Conservation (phyloP, 352 stramenopile genomes). For the Globisporangium heterothallicum region DNA sequence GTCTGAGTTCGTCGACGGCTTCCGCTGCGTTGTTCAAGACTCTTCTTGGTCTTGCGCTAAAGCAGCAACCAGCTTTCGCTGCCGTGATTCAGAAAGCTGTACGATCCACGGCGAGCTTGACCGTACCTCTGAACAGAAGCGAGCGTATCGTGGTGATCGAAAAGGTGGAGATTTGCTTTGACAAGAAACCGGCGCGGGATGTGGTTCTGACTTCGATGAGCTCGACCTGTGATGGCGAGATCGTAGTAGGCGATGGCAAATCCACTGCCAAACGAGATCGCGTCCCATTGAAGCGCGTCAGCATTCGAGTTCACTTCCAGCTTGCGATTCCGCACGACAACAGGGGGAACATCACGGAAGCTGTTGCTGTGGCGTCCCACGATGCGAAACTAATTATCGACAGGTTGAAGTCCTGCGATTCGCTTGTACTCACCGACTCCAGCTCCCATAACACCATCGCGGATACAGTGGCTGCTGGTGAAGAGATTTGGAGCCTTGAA, state of each 20-base stretch:
- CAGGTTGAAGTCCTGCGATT: constrained; percentile 17
- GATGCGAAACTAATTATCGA: constrained; percentile 28
- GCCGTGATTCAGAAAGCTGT: constrained; percentile 35
- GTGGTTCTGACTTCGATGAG: constrained; percentile 16
- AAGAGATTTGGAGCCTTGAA: constrained; percentile 19
- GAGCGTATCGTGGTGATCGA: constrained; percentile 38
- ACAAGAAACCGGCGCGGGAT: constrained; percentile 13
- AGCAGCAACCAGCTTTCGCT: constrained; percentile 10
- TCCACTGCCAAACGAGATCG: neutral
- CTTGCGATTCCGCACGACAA: constrained; percentile 39
- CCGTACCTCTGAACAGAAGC: constrained; percentile 34
- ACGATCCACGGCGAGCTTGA: constrained; percentile 24
- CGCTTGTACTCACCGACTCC: constrained; percentile 10
- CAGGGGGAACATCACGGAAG: constrained; percentile 25
- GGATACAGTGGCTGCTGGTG: constrained; percentile 8
- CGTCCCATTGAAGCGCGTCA: constrained; percentile 17
- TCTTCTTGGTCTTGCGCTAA: constrained; percentile 17
- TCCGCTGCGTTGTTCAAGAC: constrained; percentile 32
- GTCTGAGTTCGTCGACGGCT: constrained; percentile 14
- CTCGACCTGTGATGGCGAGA: constrained; percentile 12
- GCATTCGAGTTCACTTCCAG: constrained; percentile 33
- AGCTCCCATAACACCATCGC: neutral
- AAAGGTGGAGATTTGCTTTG: constrained; percentile 20
- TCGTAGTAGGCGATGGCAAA: constrained; percentile 5
- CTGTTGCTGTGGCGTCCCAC: constrained; percentile 22